These are phyloP conservation scores for Suhomyces bokatorum DNA, from an alignment of 1,139 yeast species.

Conservation along the genomic window DNA sequence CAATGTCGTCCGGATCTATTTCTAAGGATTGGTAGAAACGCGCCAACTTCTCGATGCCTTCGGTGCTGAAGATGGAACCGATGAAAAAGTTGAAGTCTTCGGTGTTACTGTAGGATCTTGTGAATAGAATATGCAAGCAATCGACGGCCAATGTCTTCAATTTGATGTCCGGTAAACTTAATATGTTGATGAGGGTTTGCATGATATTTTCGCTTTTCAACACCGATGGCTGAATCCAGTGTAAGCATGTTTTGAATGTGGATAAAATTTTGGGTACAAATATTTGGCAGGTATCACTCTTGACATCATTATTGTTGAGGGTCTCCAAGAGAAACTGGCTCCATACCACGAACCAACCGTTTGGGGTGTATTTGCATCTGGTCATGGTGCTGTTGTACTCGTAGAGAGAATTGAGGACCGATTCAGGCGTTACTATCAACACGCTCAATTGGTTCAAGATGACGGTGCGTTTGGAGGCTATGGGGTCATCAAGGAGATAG, in stretches of 20 bases:
- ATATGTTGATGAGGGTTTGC: slow-evolving; percentile 60
- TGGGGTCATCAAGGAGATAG: slow-evolving; percentile 88
- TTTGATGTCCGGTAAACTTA: slow-evolving; percentile 60
- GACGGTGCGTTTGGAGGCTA: slow-evolving; percentile 79
- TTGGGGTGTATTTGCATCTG: slow-evolving; percentile 61
- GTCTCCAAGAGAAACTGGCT: slow-evolving; percentile 60
- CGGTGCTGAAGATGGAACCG: slow-evolving; percentile 72
- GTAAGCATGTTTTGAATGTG: slow-evolving; percentile 84
- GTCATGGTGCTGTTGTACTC: slow-evolving; percentile 68
- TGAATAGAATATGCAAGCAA: slow-evolving; percentile 84
- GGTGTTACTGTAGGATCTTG: slow-evolving; percentile 68
- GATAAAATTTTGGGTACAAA: slow-evolving; percentile 72
- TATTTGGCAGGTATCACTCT: slow-evolving; percentile 39
- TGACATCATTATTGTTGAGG: slow-evolving; percentile 33
- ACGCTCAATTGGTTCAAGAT: slow-evolving; percentile 80
- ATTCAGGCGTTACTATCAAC: slow-evolving; percentile 74
- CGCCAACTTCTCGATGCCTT: slow-evolving; percentile 67
- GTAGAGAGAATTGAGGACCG: slow-evolving; percentile 63
- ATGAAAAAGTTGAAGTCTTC: slow-evolving; percentile 80
- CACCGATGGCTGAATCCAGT: slow-evolving; percentile 84
- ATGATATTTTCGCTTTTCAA: slow-evolving; percentile 68
- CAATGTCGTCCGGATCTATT: slow-evolving; percentile 74
- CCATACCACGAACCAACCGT: slow-evolving; percentile 92
- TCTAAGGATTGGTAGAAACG: slow-evolving; percentile 63
- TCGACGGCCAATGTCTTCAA: slow-evolving; percentile 86